Base-by-base conservation (phyloP, 1,284 basidiomycete genomes). In the Rhodotorula sp. region DNA sequence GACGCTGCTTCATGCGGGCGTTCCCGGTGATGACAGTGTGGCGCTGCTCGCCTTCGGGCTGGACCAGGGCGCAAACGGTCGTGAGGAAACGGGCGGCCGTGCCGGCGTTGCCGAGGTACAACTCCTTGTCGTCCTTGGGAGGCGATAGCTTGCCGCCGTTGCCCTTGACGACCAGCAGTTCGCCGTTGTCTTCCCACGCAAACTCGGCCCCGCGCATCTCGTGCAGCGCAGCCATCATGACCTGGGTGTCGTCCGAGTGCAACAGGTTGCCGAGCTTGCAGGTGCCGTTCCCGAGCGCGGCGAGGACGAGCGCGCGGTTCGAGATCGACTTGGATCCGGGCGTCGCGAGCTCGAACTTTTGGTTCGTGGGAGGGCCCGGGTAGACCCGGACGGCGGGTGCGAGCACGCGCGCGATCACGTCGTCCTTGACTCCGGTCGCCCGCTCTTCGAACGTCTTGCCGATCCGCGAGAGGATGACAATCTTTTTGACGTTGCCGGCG, bases 71-170 rank as follows among this genome's bases (percentile, higher is more conserved):
- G 81, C 94, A 97, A 62, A 99, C 94, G 1, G 93, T 94, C 20
- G 97, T 93, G 71, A 99, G 87, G 88, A 99, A 99, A 58, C 97
- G 91, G 8, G 95, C 94, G 18, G 97, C 97, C 1, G 97, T 99
- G 43, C 97, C 97, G 10, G 96, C 96, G 79, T 99, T 99, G 62
- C 92, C 92, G 58, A 99, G 90, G 82, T 97, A 99, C 66, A 99
- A 84, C 79, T 97, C 91, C 82, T 93, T 93, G 74, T 88, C 89
- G 68, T 86, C 86, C 1, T 86, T 82, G 12, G 94, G 93, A 4
- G 91, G 87, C 76, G 78, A 85, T n/a, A 99, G 87, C 5, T 84
- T 85, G 5, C 96, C 96, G 72, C 87, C 85, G 21, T 93, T 93
- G 51, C 96, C 96, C 70, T 89, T 84, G 26, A 99, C 95, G 58